Evolutionary conservation across 352 stramenopile genomes (phyloP).

Genomic region (Thraustochytrium sp.): DNA sequence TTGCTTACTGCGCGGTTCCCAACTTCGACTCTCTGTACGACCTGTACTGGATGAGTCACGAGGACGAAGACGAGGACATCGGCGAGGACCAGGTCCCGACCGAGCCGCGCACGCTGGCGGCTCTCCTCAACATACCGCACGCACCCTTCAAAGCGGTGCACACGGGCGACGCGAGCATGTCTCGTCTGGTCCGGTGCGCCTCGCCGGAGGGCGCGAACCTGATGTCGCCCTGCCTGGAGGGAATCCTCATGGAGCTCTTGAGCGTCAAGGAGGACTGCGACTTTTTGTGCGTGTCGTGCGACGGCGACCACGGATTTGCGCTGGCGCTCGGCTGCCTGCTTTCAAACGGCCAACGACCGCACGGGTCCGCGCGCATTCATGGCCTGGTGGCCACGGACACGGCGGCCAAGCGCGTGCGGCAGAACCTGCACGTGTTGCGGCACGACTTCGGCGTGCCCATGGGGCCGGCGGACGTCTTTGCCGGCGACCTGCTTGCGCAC

Average conservation of each 20-base stretch:
- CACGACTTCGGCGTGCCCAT: slow-evolving; percentile 25
- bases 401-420: not conserved
- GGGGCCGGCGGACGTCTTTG: slow-evolving; percentile 2
- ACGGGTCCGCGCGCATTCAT: not conserved
- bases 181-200: not conserved
- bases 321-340: not conserved
- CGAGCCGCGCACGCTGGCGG: slow-evolving; percentile 28
- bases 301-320: slow-evolving; percentile 1
- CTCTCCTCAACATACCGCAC: slow-evolving; percentile 9
- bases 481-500: not conserved
- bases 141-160: not conserved
- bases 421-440: slow-evolving; percentile 5
- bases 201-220: not conserved
- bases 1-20: not conserved
- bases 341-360: not conserved
- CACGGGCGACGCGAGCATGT: not conserved
- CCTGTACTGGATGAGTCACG: slow-evolving; percentile 42
- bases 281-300: slow-evolving; percentile 33
- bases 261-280: slow-evolving; percentile 35
- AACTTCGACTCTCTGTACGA: slow-evolving; percentile 30
- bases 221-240: not conserved
- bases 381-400: not conserved
- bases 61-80: not conserved
- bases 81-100: slow-evolving; percentile 25
- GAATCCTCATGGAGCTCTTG: slow-evolving; percentile 25